Evolutionary conservation across 2,329 filamentous ascomycete species (phyloP).

Genomic region (Myriosclerotinia scirpicola): DNA sequence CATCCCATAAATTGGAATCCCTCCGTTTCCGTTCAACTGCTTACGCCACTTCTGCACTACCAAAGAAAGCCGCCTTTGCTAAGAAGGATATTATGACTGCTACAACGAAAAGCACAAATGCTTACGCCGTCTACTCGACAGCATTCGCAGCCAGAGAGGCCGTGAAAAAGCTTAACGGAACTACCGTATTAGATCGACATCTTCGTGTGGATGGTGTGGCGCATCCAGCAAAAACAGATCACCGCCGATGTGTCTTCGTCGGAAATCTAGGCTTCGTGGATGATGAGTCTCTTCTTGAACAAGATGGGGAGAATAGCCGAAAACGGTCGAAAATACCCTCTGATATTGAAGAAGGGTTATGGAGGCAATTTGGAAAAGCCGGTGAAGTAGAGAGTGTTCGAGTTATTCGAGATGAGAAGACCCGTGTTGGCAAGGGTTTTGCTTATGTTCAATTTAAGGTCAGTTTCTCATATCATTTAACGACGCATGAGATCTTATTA

Average conservation of each 20-base stretch:
- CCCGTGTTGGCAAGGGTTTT: conserved; percentile 92
- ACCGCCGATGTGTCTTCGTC: conserved; percentile 91
- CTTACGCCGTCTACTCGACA: conserved; percentile 87
- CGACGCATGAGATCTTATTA: background rate
- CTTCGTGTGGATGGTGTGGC: conserved; percentile 88
- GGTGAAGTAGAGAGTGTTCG: conserved; percentile 91
- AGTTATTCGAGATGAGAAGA: conserved; percentile 84
- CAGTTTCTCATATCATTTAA: conserved; percentile 38
- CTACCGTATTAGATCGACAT: conserved; percentile 79
- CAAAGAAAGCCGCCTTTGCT: conserved; percentile 92
- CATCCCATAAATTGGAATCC: conserved; percentile 76
- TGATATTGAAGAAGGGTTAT: conserved; percentile 90
- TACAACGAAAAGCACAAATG: conserved; percentile 90
- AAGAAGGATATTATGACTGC: conserved; percentile 87
- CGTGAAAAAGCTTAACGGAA: conserved; percentile 77
- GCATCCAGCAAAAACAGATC: conserved; percentile 78
- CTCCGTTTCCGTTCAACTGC: conserved; percentile 92
- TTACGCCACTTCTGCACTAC: conserved; percentile 72
- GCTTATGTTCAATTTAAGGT: conserved; percentile 95
- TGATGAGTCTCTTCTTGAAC: conserved; percentile 72
- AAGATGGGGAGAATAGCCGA: conserved; percentile 66
- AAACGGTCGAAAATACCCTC: conserved; percentile 73
- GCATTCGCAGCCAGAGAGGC: conserved; percentile 73
- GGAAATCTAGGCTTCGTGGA: conserved; percentile 96
- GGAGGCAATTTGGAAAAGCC: conserved; percentile 73